Base-by-base conservation (phyloP, 2,329 filamentous ascomycete species). In the Lizonia empirigonia region DNA sequence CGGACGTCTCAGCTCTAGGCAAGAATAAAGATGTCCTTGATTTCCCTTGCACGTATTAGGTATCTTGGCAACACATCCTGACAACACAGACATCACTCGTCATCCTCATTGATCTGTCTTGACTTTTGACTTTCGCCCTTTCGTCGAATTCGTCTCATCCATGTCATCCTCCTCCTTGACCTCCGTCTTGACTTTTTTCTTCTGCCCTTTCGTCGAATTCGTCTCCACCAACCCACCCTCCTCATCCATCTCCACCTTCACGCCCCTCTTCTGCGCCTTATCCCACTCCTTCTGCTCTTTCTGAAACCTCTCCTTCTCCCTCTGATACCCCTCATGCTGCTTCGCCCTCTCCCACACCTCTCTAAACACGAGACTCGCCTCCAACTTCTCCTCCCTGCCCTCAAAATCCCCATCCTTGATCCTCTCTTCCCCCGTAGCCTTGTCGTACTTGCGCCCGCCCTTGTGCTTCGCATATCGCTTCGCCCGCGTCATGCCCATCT, bases 401-500 rank as follows among this genome's bases (percentile, higher is more conserved):
- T 72, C 64, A 63, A 82, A 78, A 0, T 59, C 73, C 33, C 65
- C 62, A 55, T 75, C 78, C 64, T 77, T 80, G 15, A 71, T 70
- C 53, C 81, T 58, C 62, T 78, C 69, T 35, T 73, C 61, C 13
- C 76, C 67, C 10, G 62, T 72, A 1, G 44, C 67, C 44, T 64
- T 70, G 56, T 72, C 74, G 64, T 85, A 84, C 61, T 85, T 86
- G 20, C 78, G 75, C 0, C 83, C 84, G 0, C 82, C 76, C n/a
- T 67, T 67, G 49, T 78, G 74, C 53, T 85, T 85, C 13, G 82
- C 82, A 70, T 85, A 85, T 51, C 82, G 68, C 59, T 80, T 82
- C 2, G 83, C 79, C 13, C 84, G 69, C 16, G 84, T 86, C 82
- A 85, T 85, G 2, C 84, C 77, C 84, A 86, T 87, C 66, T 86